Evolutionary conservation across 1,284 basidiomycete genomes (phyloP).

Genomic region (Ceratobasidium papillatum): DNA sequence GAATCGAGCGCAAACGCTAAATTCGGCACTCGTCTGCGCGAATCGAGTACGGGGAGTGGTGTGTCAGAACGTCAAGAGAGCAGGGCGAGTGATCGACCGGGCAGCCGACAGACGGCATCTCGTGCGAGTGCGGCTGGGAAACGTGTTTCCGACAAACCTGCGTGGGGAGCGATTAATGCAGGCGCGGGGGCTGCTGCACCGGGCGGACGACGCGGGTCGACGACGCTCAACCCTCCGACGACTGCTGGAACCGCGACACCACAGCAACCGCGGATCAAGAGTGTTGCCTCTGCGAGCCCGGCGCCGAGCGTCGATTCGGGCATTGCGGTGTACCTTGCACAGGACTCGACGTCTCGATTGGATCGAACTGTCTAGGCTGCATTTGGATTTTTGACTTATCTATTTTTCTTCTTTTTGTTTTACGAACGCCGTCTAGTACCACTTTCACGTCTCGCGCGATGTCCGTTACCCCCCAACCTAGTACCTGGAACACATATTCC

Average conservation of each 20-base stretch:
- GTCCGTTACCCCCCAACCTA: slow-evolving; percentile 24
- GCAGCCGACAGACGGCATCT: slow-evolving; percentile 63
- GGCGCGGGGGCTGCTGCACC: background rate
- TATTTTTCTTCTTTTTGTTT: background rate
- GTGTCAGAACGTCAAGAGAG: background rate
- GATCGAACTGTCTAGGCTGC: background rate
- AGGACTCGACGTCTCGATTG: slow-evolving; percentile 18
- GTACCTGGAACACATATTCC: slow-evolving; percentile 13
- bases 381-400: slow-evolving; percentile 5
- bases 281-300: background rate
- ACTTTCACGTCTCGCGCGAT: slow-evolving; percentile 8
- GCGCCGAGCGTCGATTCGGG: slow-evolving; percentile 36
- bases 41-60: slow-evolving; percentile 4
- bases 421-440: background rate
- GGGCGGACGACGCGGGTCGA: slow-evolving; percentile 29
- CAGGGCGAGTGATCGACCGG: slow-evolving; percentile 57
- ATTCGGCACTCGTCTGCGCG: slow-evolving; percentile 74
- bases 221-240: background rate
- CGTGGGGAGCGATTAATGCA: slow-evolving; percentile 33
- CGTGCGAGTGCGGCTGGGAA: background rate
- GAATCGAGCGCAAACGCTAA: slow-evolving; percentile 84
- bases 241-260: background rate
- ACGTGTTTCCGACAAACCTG: slow-evolving; percentile 6
- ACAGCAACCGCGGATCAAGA: background rate
- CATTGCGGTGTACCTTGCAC: slow-evolving; percentile 30